Evolutionary conservation across 176 grass and related monocot species (phyloP).

Genomic region (Avena eriantha): DNA sequence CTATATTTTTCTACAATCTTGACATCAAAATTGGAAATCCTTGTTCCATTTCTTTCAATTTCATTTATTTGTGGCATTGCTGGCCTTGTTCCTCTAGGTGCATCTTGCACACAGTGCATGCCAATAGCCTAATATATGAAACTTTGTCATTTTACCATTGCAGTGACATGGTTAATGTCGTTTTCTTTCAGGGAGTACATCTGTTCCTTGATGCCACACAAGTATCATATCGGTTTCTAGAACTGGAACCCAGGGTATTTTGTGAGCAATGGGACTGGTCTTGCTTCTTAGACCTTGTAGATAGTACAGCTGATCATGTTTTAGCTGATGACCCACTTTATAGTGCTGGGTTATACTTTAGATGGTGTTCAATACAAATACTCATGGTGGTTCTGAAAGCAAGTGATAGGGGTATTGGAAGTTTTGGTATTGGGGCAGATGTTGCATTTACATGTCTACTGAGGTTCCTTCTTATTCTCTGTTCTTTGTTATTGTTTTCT

Average conservation of each 20-base stretch:
- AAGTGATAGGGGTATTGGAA: conserved; percentile 72
- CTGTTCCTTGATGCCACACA: conserved; percentile 61
- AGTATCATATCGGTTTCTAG: conserved; percentile 81
- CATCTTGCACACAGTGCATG: not conserved
- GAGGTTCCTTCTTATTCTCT: conserved; percentile 61
- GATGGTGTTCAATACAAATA: conserved; percentile 80
- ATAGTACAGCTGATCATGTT: conserved; percentile 53
- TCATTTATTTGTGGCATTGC: not conserved
- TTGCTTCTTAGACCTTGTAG: conserved; percentile 75
- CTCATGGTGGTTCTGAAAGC: conserved; percentile 71
- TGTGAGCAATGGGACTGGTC: conserved; percentile 90
- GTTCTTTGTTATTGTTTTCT: conserved; percentile 32
- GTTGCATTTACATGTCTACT: conserved; percentile 73
- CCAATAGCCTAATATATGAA: not conserved
- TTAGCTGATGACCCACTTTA: conserved; percentile 42
- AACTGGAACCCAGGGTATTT: conserved; percentile 73
- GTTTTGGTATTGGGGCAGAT: conserved; percentile 71
- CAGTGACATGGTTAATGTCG: conserved; percentile 15
- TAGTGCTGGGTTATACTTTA: conserved; percentile 61
- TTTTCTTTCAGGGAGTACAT: conserved; percentile 65
- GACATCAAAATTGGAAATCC: not conserved
- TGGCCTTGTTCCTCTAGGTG: conserved; percentile 16
- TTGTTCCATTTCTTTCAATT: not conserved
- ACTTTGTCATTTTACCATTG: conserved; percentile 13
- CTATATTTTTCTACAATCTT: not conserved